These are phyloP conservation scores for Pyrus hybrid DNA, from an alignment of 331 rosid species.

Conservation along the genomic window DNA sequence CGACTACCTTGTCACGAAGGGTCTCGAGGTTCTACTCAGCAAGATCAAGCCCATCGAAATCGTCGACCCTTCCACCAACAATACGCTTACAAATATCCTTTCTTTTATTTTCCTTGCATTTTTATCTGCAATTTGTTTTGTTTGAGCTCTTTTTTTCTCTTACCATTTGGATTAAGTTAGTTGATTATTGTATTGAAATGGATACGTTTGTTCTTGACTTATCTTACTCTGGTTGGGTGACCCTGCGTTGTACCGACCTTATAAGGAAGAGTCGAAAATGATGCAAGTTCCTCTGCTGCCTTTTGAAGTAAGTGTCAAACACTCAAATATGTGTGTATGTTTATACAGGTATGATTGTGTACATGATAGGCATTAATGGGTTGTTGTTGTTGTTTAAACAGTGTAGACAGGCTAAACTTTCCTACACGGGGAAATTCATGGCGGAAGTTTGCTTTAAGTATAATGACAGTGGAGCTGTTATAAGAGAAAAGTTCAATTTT, in stretches of 20 bases:
- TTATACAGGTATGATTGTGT: neutral
- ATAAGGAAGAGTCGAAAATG: constrained; percentile 29
- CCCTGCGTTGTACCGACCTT: constrained; percentile 43
- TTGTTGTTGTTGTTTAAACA: constrained; percentile 16
- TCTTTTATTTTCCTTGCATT: neutral
- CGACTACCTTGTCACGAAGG: constrained; percentile 48
- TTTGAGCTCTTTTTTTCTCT: neutral
- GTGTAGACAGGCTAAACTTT: constrained; percentile 80
- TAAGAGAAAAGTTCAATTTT: constrained; percentile 37
- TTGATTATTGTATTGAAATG: neutral
- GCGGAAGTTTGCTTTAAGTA: constrained; percentile 61
- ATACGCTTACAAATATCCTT: constrained; percentile 76
- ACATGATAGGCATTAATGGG: neutral
- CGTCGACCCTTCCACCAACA: constrained; percentile 26
- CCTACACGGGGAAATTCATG: constrained; percentile 59
- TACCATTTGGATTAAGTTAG: neutral
- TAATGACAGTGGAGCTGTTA: constrained; percentile 20
- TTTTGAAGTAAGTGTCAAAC: constrained; percentile 40
- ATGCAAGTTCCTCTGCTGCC: constrained; percentile 31
- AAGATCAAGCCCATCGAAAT: constrained; percentile 45
- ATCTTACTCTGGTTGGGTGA: constrained; percentile 52
- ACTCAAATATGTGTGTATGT: neutral
- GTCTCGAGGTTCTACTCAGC: constrained; percentile 38
- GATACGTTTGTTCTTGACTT: constrained; percentile 37
- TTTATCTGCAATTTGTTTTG: neutral